phyloP scores from a whole-genome alignment of 2,329 filamentous ascomycete species.

The Ceratocystiopsis sp. region DNA sequence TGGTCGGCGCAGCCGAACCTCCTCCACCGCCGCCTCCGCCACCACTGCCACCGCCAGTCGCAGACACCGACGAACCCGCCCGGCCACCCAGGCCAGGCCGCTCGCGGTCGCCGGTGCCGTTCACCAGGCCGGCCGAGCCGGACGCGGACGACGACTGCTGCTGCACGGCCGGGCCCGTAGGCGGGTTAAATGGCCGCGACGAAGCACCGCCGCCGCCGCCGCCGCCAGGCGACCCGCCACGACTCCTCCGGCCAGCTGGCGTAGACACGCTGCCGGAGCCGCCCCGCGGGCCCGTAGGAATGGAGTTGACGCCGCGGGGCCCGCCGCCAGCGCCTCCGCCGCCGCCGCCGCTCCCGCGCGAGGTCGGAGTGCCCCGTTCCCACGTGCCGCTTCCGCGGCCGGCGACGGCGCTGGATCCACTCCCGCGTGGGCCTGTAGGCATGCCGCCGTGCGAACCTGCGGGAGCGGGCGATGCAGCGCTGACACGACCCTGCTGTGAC shows the following conservation, averaged over 20 bases:
- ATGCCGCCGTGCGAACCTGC: no score
- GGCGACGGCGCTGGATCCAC: background rate
- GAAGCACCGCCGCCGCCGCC: background rate
- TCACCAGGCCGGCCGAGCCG: background rate
- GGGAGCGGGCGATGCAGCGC: conserved; percentile 1
- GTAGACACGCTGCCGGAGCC: conserved; percentile 14
- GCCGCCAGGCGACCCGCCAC: conserved; percentile 2
- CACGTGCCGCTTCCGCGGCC: background rate
- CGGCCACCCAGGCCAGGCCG: background rate
- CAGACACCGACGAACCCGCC: no score
- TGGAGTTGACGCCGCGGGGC: conserved; percentile 20
- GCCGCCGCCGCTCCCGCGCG: no score
- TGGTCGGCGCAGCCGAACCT: conserved; percentile 10
- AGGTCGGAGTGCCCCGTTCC: no score
- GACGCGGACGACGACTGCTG: background rate
- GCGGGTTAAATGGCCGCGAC: conserved; percentile 37
- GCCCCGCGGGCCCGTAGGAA: conserved; percentile 32
- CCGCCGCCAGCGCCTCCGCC: conserved; percentile 11
- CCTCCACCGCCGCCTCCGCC: no score
- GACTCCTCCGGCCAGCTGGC: background rate
- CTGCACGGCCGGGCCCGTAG: conserved; percentile 31
- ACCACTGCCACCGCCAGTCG: no score
- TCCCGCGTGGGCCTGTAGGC: conserved; percentile 7
- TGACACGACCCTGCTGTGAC: background rate
- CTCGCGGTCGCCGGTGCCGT: conserved; percentile 1